phyloP scores from a whole-genome alignment of 208 protist genomes.

The Blechomonas ayalai region DNA sequence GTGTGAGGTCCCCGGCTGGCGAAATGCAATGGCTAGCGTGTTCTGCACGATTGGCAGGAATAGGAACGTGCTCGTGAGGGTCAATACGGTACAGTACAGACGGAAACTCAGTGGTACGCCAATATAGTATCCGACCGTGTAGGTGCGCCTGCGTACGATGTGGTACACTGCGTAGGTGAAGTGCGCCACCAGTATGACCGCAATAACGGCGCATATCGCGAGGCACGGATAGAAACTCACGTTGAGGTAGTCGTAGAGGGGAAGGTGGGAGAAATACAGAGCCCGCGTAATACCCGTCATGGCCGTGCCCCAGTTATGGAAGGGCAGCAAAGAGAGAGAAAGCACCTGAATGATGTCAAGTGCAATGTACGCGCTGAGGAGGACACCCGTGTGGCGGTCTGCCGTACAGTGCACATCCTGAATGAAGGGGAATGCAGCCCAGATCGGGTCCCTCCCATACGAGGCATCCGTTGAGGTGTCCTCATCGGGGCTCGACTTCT shows the following conservation, averaged over 20 bases:
- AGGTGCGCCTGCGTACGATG: not conserved
- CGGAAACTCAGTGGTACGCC: not conserved
- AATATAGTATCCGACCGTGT: not conserved
- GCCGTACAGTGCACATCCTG: conserved; percentile 3
- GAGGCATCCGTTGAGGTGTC: no score
- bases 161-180: conserved; percentile 1
- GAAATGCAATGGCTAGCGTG: conserved; percentile 5
- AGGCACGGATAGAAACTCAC: conserved; percentile 2
- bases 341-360: conserved; percentile 11
- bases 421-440: conserved; percentile 9
- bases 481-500: no score
- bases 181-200: not conserved
- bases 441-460: no score
- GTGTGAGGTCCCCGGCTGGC: not conserved
- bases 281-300: conserved; percentile 2
- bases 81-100: conserved; percentile 1
- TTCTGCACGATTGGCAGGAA: conserved; percentile 13
- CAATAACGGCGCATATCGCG: conserved; percentile 2
- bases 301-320: conserved; percentile 8
- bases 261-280: conserved; percentile 14
- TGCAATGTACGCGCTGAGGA: conserved; percentile 3
- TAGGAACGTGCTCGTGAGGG: conserved; percentile 2
- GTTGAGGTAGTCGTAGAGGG: conserved; percentile 8
- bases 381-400: not conserved
- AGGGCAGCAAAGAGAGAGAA: conserved; percentile 8